Conservation (phyloP, 108 stramenopile genomes). For the Chaetoceros tenuissimus region DNA sequence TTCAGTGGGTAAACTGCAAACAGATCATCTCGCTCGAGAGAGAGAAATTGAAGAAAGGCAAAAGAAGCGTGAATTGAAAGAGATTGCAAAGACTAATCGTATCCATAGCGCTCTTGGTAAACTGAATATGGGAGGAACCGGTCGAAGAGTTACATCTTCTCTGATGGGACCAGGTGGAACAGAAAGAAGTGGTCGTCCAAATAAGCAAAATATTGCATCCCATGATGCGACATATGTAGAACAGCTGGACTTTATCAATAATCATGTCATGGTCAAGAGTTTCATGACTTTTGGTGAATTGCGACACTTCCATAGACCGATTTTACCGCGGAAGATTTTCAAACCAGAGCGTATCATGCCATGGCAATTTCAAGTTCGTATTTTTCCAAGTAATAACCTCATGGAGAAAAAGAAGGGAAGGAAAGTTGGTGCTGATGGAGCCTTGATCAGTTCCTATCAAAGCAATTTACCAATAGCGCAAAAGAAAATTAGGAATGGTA, state of each 20-base stretch:
- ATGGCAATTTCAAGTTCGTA: constrained; percentile 80
- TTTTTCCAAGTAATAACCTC: constrained; percentile 14
- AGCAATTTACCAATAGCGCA: constrained; percentile 69
- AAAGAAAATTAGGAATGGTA: constrained; percentile 65
- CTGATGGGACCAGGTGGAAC: constrained; percentile 89
- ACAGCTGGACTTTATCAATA: constrained; percentile 77
- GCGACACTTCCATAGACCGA: constrained; percentile 77
- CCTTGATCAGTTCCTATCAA: constrained; percentile 48
- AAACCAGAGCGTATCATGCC: constrained; percentile 28
- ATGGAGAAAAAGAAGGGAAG: constrained; percentile 16
- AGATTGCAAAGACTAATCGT: constrained; percentile 79
- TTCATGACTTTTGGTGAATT: constrained; percentile 52
- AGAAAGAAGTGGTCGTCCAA: constrained; percentile 75
- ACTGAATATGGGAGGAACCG: constrained; percentile 52
- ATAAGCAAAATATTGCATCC: constrained; percentile 33
- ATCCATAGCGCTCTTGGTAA: constrained; percentile 75
- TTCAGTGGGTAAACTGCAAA: constrained; percentile 27
- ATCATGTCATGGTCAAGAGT: constrained; percentile 49
- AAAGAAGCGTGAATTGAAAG: constrained; percentile 70
- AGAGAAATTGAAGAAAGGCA: constrained; percentile 62
- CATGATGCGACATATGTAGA: constrained; percentile 81
- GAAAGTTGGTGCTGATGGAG: constrained; percentile 23
- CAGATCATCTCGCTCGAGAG: constrained; percentile 52
- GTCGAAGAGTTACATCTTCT: constrained; percentile 73
- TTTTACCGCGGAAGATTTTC: constrained; percentile 50